Percentiles rank a stretch among this genome's conserved stretches.
phyloP scores from a whole-genome alignment of 345 rosid genomes.

The Eutrema japonicum region DNA sequence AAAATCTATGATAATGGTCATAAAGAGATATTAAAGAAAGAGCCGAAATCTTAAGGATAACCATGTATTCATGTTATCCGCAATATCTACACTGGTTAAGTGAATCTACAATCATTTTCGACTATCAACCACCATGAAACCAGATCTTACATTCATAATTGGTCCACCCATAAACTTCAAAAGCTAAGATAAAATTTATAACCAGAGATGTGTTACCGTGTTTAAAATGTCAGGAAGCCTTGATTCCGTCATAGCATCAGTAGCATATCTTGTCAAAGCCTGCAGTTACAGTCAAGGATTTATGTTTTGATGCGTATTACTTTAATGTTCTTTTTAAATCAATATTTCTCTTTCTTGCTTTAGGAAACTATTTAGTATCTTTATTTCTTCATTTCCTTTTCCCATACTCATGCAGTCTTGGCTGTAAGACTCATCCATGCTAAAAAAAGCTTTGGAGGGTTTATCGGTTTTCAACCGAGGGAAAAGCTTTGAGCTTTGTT shows the following conservation, averaged over 20 bases:
- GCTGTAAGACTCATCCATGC: conserved; percentile 9
- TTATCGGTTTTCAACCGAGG: background rate
- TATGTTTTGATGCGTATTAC: background rate
- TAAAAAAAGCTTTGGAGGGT: background rate
- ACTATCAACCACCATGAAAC: conserved; percentile 3
- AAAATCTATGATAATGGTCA: background rate
- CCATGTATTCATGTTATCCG: background rate
- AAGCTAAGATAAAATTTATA: background rate
- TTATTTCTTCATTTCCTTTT: conserved; percentile 1
- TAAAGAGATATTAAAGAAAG: background rate
- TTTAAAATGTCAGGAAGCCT: conserved; percentile 74
- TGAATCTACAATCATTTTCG: background rate
- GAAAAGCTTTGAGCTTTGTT: background rate
- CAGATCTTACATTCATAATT: background rate
- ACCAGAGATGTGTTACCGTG: conserved; percentile 51
- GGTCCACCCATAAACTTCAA: conserved; percentile 16
- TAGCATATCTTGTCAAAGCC: conserved; percentile 69
- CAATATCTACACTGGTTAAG: background rate
- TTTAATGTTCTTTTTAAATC: background rate
- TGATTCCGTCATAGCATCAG: conserved; percentile 87
- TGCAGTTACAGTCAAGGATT: conserved; percentile 44
- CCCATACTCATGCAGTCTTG: background rate
- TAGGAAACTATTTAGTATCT: background rate
- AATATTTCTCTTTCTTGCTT: background rate
- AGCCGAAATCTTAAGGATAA: background rate